These are phyloP conservation scores for Pythium volutum DNA, from an alignment of 352 stramenopile genomes.

Conservation along the genomic window DNA sequence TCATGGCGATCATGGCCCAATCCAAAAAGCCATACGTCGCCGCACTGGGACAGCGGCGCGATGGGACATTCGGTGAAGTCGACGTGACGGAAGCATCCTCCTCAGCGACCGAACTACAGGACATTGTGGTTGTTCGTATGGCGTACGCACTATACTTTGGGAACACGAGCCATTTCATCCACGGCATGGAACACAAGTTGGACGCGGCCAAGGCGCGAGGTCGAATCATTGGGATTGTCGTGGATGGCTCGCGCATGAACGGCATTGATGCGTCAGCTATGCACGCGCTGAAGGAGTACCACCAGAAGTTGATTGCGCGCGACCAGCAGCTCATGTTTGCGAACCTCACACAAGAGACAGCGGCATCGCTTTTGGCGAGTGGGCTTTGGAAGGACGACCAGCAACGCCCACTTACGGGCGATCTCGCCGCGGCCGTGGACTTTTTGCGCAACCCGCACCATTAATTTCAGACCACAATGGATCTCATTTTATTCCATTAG, in stretches of 20 bases:
- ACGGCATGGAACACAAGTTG: slow-evolving; percentile 41
- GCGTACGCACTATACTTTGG: slow-evolving; percentile 73
- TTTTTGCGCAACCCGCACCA: neutral
- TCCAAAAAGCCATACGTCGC: slow-evolving; percentile 52
- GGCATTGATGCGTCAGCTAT: slow-evolving; percentile 28
- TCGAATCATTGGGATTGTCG: slow-evolving; percentile 27
- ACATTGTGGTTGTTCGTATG: slow-evolving; percentile 57
- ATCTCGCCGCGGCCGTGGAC: neutral
- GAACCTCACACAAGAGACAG: slow-evolving; percentile 25
- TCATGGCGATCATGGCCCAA: slow-evolving; percentile 63
- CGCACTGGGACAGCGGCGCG: slow-evolving; percentile 34
- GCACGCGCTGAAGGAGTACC: slow-evolving; percentile 27
- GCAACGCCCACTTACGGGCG: slow-evolving; percentile 4
- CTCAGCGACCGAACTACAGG: slow-evolving; percentile 26
- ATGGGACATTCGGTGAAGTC: slow-evolving; percentile 37
- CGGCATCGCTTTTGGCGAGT: slow-evolving; percentile 20
- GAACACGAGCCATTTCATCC: slow-evolving; percentile 61
- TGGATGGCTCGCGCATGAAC: slow-evolving; percentile 36
- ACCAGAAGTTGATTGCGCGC: slow-evolving; percentile 17
- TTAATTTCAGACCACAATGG: neutral
- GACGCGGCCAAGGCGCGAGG: slow-evolving; percentile 32
- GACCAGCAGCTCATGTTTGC: slow-evolving; percentile 28
- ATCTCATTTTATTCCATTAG: neutral
- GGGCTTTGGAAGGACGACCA: slow-evolving; percentile 16
- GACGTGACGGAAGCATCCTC: slow-evolving; percentile 19